These are phyloP conservation scores for Apiospora hydei DNA, from an alignment of 2,329 filamentous ascomycete genomes.

Conservation along the genomic window DNA sequence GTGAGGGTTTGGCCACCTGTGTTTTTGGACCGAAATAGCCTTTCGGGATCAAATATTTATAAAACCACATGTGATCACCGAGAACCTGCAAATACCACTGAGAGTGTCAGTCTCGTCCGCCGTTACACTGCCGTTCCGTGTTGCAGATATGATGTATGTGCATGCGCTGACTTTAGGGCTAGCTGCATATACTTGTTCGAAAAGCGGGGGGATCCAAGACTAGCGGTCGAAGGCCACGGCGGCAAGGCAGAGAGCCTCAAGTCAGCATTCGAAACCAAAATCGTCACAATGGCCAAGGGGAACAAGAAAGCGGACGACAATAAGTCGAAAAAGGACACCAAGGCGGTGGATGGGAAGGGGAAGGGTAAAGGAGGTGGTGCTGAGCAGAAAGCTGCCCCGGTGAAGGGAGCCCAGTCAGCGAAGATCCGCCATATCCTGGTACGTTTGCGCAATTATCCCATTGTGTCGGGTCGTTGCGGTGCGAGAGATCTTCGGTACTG, in stretches of 20 bases:
- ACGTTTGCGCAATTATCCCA: conserved; percentile 30
- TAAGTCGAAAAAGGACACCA: conserved; percentile 37
- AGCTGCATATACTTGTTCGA: conserved; percentile 36
- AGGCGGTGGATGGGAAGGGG: conserved; percentile 43
- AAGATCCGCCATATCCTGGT: conserved; percentile 78
- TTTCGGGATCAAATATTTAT: neutral
- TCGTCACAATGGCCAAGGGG: conserved; percentile 31
- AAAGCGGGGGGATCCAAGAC: neutral
- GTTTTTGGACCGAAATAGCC: neutral
- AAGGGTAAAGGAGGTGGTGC: conserved; percentile 39
- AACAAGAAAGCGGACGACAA: conserved; percentile 34
- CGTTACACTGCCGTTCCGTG: neutral
- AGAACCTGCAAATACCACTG: neutral
- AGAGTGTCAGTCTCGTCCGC: neutral
- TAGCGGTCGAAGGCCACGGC: neutral
- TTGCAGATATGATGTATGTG: neutral
- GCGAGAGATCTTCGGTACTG: neutral
- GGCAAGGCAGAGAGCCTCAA: neutral
- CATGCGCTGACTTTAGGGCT: conserved; percentile 25
- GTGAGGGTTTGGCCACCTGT: neutral
- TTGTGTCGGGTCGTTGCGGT: neutral
- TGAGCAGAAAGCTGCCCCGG: conserved; percentile 42
- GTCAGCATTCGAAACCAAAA: neutral
- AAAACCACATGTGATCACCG: neutral
- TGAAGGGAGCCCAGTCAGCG: conserved; percentile 71